phyloP scores from a whole-genome alignment of 495 filamentous ascomycete genomes.

The Annulohypoxylon maeteangense region DNA sequence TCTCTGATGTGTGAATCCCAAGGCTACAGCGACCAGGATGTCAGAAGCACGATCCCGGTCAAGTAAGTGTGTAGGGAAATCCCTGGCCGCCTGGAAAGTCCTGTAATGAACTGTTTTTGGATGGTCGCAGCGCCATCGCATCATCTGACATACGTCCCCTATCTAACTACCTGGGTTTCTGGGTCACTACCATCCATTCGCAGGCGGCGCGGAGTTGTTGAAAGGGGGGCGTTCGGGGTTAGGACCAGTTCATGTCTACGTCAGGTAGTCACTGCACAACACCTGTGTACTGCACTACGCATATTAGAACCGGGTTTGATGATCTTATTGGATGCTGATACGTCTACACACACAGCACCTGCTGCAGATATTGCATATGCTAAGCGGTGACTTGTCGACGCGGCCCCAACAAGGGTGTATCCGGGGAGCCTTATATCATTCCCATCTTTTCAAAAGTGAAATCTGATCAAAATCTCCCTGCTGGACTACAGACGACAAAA shows the following conservation, averaged over 20 bases:
- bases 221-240: background rate
- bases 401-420: background rate
- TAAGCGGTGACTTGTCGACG: background rate
- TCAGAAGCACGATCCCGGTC: slow-evolving; percentile 1
- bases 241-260: background rate
- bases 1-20: slow-evolving; percentile 22
- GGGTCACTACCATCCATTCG: background rate
- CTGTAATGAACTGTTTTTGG: slow-evolving; percentile 1
- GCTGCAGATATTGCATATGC: background rate
- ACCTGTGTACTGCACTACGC: background rate
- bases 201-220: background rate
- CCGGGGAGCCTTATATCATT: background rate
- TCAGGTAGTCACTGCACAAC: slow-evolving; percentile 12
- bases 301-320: background rate
- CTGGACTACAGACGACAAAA: background rate
- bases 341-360: background rate
- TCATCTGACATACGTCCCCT: slow-evolving; percentile 13
- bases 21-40: slow-evolving; percentile 19
- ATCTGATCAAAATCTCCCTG: background rate
- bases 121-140: slow-evolving; percentile 7
- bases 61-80: background rate
- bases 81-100: too few relatives aligned
- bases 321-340: background rate
- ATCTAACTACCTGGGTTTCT: background rate
- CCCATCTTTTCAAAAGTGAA: background rate